Conservation (phyloP, 1,284 basidiomycete species). For the Neonothopanus nambi region DNA sequence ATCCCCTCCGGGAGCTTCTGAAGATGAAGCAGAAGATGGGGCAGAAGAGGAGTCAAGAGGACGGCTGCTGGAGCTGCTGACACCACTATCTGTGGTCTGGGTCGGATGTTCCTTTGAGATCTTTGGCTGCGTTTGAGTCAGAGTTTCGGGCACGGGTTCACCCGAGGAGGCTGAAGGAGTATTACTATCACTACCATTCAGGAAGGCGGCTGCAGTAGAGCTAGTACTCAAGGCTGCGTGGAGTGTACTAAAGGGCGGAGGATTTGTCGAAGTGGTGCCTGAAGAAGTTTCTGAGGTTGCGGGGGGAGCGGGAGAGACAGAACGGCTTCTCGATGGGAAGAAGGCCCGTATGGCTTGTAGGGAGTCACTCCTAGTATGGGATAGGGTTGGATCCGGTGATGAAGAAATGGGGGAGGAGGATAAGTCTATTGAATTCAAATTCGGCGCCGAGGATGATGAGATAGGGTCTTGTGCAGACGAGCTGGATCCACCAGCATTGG, state of each 20-base stretch:
- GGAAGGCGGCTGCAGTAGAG: constrained; percentile 37
- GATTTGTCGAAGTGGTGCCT: constrained; percentile 25
- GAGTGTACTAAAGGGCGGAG: constrained; percentile 45
- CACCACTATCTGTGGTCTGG: neutral
- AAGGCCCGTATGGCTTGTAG: constrained; percentile 17
- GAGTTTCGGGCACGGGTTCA: neutral
- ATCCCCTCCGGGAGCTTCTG: neutral
- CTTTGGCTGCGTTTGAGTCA: no score
- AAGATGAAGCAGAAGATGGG: neutral
- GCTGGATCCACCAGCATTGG: constrained; percentile 19
- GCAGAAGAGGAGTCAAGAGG: neutral
- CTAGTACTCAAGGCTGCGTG: constrained; percentile 43
- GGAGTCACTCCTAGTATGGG: constrained; percentile 15
- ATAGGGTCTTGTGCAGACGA: constrained; percentile 20
- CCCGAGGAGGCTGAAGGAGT: neutral
- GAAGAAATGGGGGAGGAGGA: constrained; percentile 15
- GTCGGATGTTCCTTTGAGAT: neutral
- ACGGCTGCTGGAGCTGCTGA: neutral
- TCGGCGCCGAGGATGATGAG: constrained; percentile 13
- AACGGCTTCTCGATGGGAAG: constrained; percentile 25
- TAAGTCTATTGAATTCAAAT: no score
- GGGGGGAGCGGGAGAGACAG: constrained; percentile 26
- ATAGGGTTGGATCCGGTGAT: no score
- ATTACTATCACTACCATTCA: constrained; percentile 9
- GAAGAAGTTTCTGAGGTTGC: constrained; percentile 16